phyloP scores from a whole-genome alignment of 228 moss, liverwort and hornwort genomes.

The Sphagnum fallax region DNA sequence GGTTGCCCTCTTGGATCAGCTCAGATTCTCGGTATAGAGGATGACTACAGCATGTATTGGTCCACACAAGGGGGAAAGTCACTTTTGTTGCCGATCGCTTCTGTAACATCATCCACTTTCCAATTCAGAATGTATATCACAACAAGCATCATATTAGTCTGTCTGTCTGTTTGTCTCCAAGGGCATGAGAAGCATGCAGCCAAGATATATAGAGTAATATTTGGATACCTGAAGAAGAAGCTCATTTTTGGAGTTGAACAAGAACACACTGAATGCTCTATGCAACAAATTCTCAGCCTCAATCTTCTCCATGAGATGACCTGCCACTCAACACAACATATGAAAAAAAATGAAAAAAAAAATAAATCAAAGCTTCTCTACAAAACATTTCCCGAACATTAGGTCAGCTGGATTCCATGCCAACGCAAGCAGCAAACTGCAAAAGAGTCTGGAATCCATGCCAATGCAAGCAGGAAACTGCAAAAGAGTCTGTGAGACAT shows the following conservation, averaged over 20 bases:
- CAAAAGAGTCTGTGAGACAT: too few relatives aligned
- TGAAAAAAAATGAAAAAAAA: too few relatives aligned
- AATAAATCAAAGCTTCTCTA: background rate
- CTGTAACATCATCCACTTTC: conserved; percentile 25
- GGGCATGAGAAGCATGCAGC: too few relatives aligned
- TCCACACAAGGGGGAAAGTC: conserved; percentile 95
- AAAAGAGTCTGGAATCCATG: background rate
- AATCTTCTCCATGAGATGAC: conserved; percentile 98
- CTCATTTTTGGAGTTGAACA: conserved; percentile 94
- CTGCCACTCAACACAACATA: conserved; percentile 18
- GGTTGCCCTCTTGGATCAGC: conserved; percentile 64
- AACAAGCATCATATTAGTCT: background rate
- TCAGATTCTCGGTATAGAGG: conserved; percentile 88
- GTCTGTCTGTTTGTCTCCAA: too few relatives aligned
- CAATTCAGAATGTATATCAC: background rate
- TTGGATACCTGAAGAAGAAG: conserved; percentile 77
- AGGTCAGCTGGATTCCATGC: background rate
- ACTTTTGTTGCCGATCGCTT: conserved; percentile 98
- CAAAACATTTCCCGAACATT: background rate
- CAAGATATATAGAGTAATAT: too few relatives aligned
- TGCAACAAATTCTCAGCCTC: conserved; percentile 91
- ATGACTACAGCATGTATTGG: conserved; percentile 98
- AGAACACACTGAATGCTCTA: conserved; percentile 94
- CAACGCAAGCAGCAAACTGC: background rate
- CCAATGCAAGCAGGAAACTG: too few relatives aligned